Evolutionary conservation across 2,329 filamentous ascomycete species (phyloP).

Genomic region (Diaporthe longicolla): DNA sequence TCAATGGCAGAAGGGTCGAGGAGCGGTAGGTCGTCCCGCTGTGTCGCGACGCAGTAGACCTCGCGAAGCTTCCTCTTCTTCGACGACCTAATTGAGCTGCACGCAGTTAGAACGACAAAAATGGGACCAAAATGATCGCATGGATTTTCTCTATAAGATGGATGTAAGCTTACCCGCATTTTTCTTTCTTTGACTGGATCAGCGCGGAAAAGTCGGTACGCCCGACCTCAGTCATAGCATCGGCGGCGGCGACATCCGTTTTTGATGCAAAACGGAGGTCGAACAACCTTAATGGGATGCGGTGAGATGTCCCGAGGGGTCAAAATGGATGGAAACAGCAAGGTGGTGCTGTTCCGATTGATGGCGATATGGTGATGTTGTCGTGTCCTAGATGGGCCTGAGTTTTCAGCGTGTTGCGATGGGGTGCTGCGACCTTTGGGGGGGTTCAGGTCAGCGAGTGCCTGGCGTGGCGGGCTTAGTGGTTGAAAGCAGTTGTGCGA

Average conservation of each 20-base stretch:
- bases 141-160: slow-evolving; percentile 63
- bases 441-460: slow-evolving; percentile 27
- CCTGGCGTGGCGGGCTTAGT: slow-evolving; percentile 20
- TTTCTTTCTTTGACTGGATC: slow-evolving; percentile 75
- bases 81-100: slow-evolving; percentile 81
- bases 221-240: slow-evolving; percentile 81
- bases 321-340: slow-evolving; percentile 54
- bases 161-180: slow-evolving; percentile 68
- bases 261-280: slow-evolving; percentile 71
- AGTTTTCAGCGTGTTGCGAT: slow-evolving; percentile 40
- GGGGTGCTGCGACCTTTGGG: slow-evolving; percentile 29
- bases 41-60: slow-evolving; percentile 85
- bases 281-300: slow-evolving; percentile 53
- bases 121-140: slow-evolving; percentile 63
- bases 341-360: slow-evolving; percentile 53
- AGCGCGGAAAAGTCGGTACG: slow-evolving; percentile 75
- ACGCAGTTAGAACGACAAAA: slow-evolving; percentile 60
- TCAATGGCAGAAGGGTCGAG: slow-evolving; percentile 70
- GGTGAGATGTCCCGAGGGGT: slow-evolving; percentile 51
- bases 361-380: slow-evolving; percentile 42
- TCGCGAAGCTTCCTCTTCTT: slow-evolving; percentile 93
- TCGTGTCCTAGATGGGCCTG: slow-evolving; percentile 39
- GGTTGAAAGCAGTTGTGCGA: slow-evolving; percentile 27
- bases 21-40: slow-evolving; percentile 73
- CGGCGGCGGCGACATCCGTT: slow-evolving; percentile 78